Evolutionary conservation across 306 rosid genomes (phyloP).

Genomic region (Gleditsia sinensis): DNA sequence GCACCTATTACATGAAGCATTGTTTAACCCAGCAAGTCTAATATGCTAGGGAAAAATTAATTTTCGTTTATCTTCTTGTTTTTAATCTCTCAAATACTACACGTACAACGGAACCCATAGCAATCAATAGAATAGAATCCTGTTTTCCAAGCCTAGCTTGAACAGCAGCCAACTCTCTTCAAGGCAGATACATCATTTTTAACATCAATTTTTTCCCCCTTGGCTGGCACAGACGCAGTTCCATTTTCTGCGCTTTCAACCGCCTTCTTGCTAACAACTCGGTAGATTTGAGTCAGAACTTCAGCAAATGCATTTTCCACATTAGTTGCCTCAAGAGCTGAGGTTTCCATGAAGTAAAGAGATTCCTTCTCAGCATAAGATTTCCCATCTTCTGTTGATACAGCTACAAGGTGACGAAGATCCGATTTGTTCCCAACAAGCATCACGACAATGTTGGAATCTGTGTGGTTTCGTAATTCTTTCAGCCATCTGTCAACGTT

Average conservation of each 20-base stretch:
- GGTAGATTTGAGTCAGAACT: conserved; percentile 69
- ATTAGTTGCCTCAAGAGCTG: conserved; percentile 73
- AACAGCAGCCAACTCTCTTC: conserved; percentile 71
- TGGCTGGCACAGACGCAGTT: conserved; percentile 58
- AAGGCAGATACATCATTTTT: conserved; percentile 61
- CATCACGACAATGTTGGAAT: conserved; percentile 75
- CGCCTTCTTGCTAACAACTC: conserved; percentile 58
- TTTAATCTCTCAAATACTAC: conserved; percentile 18
- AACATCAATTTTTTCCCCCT: conserved; percentile 65
- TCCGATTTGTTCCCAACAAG: conserved; percentile 78
- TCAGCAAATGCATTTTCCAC: conserved; percentile 72
- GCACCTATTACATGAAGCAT: conserved; percentile 18
- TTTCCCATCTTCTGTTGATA: conserved; percentile 67
- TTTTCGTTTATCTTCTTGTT: neutral
- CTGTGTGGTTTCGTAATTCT: conserved; percentile 71
- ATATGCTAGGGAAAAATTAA: neutral
- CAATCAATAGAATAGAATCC: conserved; percentile 13
- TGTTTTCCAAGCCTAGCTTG: conserved; percentile 42
- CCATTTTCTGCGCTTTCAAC: conserved; percentile 66
- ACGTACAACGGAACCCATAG: conserved; percentile 3
- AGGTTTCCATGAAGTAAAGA: conserved; percentile 72
- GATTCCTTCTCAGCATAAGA: conserved; percentile 71
- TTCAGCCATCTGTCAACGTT: conserved; percentile 75
- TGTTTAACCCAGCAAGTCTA: conserved; percentile 13
- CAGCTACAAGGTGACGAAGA: conserved; percentile 77